These are phyloP conservation scores for Colletotrichum costaricense DNA, from an alignment of 2,329 filamentous ascomycete species.

Conservation along the genomic window DNA sequence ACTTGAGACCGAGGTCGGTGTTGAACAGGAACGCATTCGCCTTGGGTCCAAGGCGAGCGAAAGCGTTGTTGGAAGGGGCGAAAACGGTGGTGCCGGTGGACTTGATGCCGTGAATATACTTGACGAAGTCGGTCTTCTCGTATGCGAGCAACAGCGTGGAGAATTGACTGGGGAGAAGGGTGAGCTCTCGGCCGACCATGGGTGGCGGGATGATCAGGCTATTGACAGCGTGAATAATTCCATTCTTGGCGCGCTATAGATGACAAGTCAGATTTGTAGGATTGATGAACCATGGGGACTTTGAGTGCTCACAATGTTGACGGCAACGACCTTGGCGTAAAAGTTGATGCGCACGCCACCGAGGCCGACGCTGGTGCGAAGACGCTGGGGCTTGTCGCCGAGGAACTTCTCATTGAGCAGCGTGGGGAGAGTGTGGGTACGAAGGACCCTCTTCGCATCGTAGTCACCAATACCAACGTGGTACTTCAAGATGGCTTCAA, in stretches of 20 bases:
- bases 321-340: constrained; percentile 75
- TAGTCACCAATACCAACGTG: constrained; percentile 78
- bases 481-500: constrained; percentile 79
- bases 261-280: not conserved
- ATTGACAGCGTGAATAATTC: constrained; percentile 83
- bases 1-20: constrained; percentile 77
- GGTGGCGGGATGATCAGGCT: constrained; percentile 82
- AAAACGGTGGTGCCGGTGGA: constrained; percentile 80
- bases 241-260: constrained; percentile 74
- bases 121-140: constrained; percentile 77
- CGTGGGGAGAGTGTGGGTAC: constrained; percentile 80
- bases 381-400: constrained; percentile 75
- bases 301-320: constrained; percentile 72
- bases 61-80: constrained; percentile 85
- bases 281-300: not conserved
- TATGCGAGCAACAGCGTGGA: constrained; percentile 82
- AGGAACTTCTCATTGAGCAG: constrained; percentile 68
- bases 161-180: constrained; percentile 80
- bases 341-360: constrained; percentile 80
- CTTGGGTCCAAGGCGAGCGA: constrained; percentile 75
- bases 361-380: constrained; percentile 73
- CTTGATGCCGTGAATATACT: constrained; percentile 65
- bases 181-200: constrained; percentile 60
- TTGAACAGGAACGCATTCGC: constrained; percentile 89
- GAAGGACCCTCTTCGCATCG: constrained; percentile 73